These are phyloP conservation scores for Raffaelea arxii DNA, from an alignment of 2,329 filamentous ascomycete genomes.

Conservation along the genomic window DNA sequence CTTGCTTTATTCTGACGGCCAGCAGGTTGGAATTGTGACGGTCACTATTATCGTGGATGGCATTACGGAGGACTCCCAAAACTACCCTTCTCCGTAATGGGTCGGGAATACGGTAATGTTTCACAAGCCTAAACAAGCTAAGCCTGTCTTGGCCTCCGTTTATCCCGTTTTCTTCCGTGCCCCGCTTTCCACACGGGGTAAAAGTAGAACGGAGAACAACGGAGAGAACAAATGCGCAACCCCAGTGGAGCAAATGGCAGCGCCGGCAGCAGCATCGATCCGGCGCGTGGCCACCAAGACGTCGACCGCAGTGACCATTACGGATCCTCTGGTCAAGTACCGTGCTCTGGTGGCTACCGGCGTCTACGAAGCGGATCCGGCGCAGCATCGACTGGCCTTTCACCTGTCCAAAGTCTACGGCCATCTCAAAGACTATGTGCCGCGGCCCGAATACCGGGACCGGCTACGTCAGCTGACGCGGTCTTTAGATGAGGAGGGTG, in stretches of 20 bases:
- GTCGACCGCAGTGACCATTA: slow-evolving; percentile 44
- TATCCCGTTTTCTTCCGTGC: too few relatives aligned
- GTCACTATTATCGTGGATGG: too few relatives aligned
- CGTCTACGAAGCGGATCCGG: slow-evolving; percentile 56
- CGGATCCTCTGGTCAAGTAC: slow-evolving; percentile 70
- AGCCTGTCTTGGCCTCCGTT: too few relatives aligned
- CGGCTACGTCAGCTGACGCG: slow-evolving; percentile 51
- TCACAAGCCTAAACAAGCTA: too few relatives aligned
- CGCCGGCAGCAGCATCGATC: slow-evolving; percentile 16
- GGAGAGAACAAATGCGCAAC: too few relatives aligned
- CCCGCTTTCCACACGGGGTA: too few relatives aligned
- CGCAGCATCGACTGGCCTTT: slow-evolving; percentile 63
- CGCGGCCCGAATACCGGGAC: slow-evolving; percentile 57
- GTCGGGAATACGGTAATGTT: too few relatives aligned
- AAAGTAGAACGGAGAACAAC: too few relatives aligned
- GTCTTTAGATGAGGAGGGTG: slow-evolving; percentile 25
- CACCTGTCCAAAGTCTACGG: slow-evolving; percentile 71
- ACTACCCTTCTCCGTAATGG: too few relatives aligned
- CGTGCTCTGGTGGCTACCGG: slow-evolving; percentile 59
- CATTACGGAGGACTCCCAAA: too few relatives aligned
- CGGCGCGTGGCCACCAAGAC: slow-evolving; percentile 18
- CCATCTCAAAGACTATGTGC: slow-evolving; percentile 69
- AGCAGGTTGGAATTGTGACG: too few relatives aligned
- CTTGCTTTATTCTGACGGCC: too few relatives aligned
- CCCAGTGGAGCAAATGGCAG: not conserved